Percentiles rank a stretch among this genome's conserved stretches.
Conservation (phyloP, 1,139 yeast genomes). For the Blastobotrys apis region DNA sequence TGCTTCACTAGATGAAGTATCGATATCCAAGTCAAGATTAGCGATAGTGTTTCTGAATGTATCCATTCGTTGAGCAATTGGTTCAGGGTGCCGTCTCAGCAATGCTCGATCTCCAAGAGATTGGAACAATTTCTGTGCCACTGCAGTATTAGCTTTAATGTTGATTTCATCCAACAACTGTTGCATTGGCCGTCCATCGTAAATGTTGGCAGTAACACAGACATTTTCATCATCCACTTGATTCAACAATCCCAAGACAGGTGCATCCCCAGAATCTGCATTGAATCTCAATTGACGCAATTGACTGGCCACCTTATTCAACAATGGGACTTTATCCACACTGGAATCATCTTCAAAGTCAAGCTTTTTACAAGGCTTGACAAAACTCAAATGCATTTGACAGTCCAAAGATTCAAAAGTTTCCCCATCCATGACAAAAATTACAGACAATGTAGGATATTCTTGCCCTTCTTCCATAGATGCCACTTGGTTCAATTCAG, state of each 20-base stretch:
- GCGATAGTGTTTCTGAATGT: slow-evolving; percentile 68
- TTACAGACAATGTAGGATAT: slow-evolving; percentile 70
- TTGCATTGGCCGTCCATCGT: slow-evolving; percentile 56
- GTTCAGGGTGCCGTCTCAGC: slow-evolving; percentile 82
- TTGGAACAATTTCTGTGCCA: slow-evolving; percentile 77
- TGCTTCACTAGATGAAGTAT: slow-evolving; percentile 69
- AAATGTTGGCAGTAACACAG: slow-evolving; percentile 65
- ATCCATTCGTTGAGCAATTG: slow-evolving; percentile 77
- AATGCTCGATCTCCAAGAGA: slow-evolving; percentile 76
- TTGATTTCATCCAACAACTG: slow-evolving; percentile 69
- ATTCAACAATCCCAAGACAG: slow-evolving; percentile 65
- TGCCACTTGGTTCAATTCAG: slow-evolving; percentile 52
- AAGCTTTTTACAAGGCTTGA: slow-evolving; percentile 51
- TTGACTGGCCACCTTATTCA: slow-evolving; percentile 62
- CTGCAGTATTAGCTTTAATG: slow-evolving; percentile 76
- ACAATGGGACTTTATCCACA: slow-evolving; percentile 45
- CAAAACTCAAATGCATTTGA: slow-evolving; percentile 69
- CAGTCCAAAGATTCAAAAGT: slow-evolving; percentile 72
- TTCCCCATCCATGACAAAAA: slow-evolving; percentile 73
- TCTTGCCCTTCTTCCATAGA: slow-evolving; percentile 60
- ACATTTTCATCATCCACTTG: slow-evolving; percentile 84
- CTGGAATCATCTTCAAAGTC: slow-evolving; percentile 34
- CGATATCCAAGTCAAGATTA: slow-evolving; percentile 56
- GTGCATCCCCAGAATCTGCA: slow-evolving; percentile 30
- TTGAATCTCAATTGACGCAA: slow-evolving; percentile 69